phyloP scores from a whole-genome alignment of 108 stramenopile species.

The Aurantiochytrium sp. region DNA sequence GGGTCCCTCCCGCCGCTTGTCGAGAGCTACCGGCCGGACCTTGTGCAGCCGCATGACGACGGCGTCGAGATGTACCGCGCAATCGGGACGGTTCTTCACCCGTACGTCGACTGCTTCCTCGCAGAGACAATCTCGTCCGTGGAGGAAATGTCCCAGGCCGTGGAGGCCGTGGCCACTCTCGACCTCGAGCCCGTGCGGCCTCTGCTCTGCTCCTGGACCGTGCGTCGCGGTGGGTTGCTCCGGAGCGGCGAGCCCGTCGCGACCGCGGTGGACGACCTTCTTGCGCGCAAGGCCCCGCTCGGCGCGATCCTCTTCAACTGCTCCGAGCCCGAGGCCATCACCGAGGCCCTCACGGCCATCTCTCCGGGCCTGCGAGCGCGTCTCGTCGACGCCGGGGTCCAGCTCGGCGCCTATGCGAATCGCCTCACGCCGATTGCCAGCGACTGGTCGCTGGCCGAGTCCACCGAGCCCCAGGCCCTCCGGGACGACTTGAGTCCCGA shows the following conservation, averaged over 20 bases:
- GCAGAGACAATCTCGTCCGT: slow-evolving; percentile 73
- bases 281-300: slow-evolving; percentile 44
- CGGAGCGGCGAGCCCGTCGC: slow-evolving; percentile 60
- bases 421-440: slow-evolving; percentile 65
- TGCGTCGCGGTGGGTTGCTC: slow-evolving; percentile 54
- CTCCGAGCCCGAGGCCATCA: slow-evolving; percentile 71
- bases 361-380: slow-evolving; percentile 36
- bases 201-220: slow-evolving; percentile 67
- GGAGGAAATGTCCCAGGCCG: slow-evolving; percentile 68
- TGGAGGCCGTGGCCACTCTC: slow-evolving; percentile 54
- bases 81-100: slow-evolving; percentile 54
- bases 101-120: slow-evolving; percentile 64
- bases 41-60: slow-evolving; percentile 56
- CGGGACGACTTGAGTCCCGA: slow-evolving; percentile 65
- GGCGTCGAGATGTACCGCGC: slow-evolving; percentile 57
- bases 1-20: slow-evolving; percentile 71
- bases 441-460: slow-evolving; percentile 69
- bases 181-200: slow-evolving; percentile 38
- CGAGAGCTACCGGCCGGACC: slow-evolving; percentile 71
- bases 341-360: slow-evolving; percentile 52
- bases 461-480: slow-evolving; percentile 67
- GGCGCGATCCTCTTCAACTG: slow-evolving; percentile 73
- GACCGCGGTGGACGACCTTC: not conserved
- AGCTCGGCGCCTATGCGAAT: slow-evolving; percentile 75
- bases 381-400: slow-evolving; percentile 41